Percentiles rank a stretch among this genome's conserved stretches.
These are phyloP conservation scores for Neopestalotiopsis sp. DNA, from an alignment of 2,329 filamentous ascomycete species.

Conservation along the genomic window DNA sequence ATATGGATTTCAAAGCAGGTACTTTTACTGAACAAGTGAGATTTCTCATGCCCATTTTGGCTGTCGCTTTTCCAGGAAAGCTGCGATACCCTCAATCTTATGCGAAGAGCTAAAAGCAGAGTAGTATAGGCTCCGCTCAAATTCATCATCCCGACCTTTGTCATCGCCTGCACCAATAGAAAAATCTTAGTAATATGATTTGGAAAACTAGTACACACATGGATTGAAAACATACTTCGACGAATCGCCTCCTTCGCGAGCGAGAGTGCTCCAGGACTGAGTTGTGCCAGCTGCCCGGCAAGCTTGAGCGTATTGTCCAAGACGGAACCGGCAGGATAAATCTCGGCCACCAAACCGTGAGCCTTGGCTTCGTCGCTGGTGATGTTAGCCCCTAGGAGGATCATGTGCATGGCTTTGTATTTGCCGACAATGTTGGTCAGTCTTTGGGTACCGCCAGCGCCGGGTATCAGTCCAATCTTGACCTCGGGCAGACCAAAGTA, in stretches of 20 bases:
- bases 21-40: neutral
- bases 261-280: constrained; percentile 17
- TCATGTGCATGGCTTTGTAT: constrained; percentile 50
- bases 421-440: constrained; percentile 42
- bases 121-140: constrained; percentile 21
- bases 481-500: constrained; percentile 96
- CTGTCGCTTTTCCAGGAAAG: constrained; percentile 21
- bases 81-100: constrained; percentile 17
- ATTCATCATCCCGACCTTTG: constrained; percentile 18
- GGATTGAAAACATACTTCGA: neutral
- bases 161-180: constrained; percentile 13
- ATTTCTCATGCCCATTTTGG: constrained; percentile 12
- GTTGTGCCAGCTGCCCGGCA: constrained; percentile 29
- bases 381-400: constrained; percentile 47
- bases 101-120: constrained; percentile 19
- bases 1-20: neutral
- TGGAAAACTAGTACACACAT: neutral
- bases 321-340: constrained; percentile 40
- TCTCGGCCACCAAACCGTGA: constrained; percentile 45
- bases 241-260: constrained; percentile 26
- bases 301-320: constrained; percentile 43
- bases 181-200: neutral
- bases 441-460: constrained; percentile 82
- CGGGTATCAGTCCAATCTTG: constrained; percentile 89
- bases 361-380: constrained; percentile 44